Evolutionary conservation across 257 asterid species (phyloP), one percentile per base, ranked within the genome.

Genomic region (Lycium ferocissimum): DNA sequence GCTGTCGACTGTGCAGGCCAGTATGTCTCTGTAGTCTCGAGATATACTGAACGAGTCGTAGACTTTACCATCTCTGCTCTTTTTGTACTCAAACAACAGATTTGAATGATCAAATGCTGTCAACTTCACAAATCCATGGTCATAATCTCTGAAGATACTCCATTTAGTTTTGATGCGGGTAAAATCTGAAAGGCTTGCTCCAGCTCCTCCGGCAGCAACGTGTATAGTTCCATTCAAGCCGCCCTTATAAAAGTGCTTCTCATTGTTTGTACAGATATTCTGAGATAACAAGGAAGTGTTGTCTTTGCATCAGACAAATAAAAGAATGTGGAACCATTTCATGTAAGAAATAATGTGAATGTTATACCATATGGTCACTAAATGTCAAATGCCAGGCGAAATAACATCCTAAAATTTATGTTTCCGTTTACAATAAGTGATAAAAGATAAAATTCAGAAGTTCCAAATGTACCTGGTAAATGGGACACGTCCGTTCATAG

Each of bases 171-270:
- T 90, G 59, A 94, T 83, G 62, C 88, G 69, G 2, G 97, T 86
- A 87, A 95, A 97, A n/a, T 83, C 75, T 7, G 99, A 88, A 5
- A 95, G 94, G 86, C 97, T 91, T 10, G 98, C 96, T 2, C 99
- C 99, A 22, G 95, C 98, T 43, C 99, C 98, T 5, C 99, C 98
- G 14, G 97, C 98, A 72, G 90, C 98, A 83, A 97, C 94, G 26
- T 97, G 98, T 89, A 97, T 95, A 8, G 98, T 97, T 9, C 98
- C 98, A 6, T 94, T 94, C 90, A 93, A 89, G 83, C 90, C 80
- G 17, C 99, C 98, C 79, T 88, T 90, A 79, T 96, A 96, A 87
- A 83, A 72, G 26, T 47, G 40, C 86, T 88, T 91, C 90, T 94
- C 97, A 0, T 93, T 86, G 86, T 83, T 94, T 22, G 96, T 92